Evolutionary conservation across 2,329 filamentous ascomycete genomes (phyloP).

Genomic region (Claviceps pusilla): DNA sequence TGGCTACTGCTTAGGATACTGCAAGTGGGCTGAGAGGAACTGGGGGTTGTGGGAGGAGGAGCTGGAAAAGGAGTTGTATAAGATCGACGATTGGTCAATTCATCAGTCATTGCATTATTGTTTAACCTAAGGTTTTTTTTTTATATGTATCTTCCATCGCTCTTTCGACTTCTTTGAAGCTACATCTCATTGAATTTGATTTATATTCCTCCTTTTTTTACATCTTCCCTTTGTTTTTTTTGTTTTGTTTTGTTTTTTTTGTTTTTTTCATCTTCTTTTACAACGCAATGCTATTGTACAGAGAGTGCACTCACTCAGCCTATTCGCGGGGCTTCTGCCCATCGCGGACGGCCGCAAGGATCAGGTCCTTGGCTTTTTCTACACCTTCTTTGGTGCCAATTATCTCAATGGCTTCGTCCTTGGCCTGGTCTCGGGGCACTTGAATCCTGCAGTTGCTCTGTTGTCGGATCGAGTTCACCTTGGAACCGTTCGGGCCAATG

Average conservation of each 20-base stretch:
- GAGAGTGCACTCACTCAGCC: neutral
- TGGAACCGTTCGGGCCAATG: slow-evolving; percentile 74
- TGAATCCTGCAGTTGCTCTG: slow-evolving; percentile 89
- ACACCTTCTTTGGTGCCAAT: slow-evolving; percentile 64
- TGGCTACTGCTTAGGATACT: neutral
- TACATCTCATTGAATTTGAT: neutral
- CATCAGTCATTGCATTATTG: too few species aligned
- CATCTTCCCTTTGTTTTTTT: neutral
- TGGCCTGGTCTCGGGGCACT: slow-evolving; percentile 66
- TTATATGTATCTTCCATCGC: neutral
- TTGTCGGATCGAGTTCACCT: slow-evolving; percentile 85
- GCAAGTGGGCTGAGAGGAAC: too few species aligned
- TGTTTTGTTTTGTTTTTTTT: neutral
- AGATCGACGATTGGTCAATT: neutral
- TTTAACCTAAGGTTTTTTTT: neutral
- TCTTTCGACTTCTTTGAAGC: neutral
- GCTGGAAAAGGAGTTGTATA: too few species aligned
- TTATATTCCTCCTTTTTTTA: neutral
- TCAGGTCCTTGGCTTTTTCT: slow-evolving; percentile 76
- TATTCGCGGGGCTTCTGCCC: slow-evolving; percentile 27
- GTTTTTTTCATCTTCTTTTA: neutral
- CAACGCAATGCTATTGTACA: neutral
- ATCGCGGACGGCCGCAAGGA: slow-evolving; percentile 65
- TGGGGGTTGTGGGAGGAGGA: too few species aligned
- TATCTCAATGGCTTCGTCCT: slow-evolving; percentile 78